These are phyloP conservation scores for Geotrichum reessii DNA, from an alignment of 1,139 yeast species.

Conservation along the genomic window DNA sequence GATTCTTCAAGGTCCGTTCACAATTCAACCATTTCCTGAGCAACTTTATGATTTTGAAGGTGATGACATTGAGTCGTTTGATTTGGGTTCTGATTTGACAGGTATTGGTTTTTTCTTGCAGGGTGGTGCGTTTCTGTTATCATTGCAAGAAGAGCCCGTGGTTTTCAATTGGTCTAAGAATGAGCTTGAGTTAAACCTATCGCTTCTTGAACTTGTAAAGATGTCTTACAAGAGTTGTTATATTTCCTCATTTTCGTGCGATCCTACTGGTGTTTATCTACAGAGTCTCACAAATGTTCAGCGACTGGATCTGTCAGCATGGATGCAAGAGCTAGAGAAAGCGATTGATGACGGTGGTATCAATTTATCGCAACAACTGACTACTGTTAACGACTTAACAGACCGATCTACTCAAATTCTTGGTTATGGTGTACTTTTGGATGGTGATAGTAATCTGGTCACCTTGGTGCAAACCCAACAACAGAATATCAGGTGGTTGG, in stretches of 20 bases:
- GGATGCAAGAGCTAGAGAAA: background rate
- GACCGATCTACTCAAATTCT: background rate
- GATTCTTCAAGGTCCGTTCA: constrained; percentile 48
- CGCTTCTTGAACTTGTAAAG: constrained; percentile 3
- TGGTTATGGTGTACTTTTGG: background rate
- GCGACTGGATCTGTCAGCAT: constrained; percentile 1
- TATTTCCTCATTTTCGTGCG: background rate
- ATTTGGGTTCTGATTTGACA: constrained; percentile 25
- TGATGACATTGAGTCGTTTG: constrained; percentile 32
- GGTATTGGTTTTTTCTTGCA: constrained; percentile 13
- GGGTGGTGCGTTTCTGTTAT: constrained; percentile 29
- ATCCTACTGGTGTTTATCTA: background rate
- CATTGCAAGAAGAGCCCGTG: constrained; percentile 27
- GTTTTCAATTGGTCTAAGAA: constrained; percentile 26
- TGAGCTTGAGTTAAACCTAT: constrained; percentile 4
- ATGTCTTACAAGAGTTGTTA: background rate
- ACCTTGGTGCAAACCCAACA: background rate
- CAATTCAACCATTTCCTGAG: constrained; percentile 48
- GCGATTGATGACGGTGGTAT: background rate
- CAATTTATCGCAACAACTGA: background rate
- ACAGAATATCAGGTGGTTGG: background rate
- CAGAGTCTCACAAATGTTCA: constrained; percentile 5
- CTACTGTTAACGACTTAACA: background rate
- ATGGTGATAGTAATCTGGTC: background rate
- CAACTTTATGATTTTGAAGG: constrained; percentile 43